Conservation (phyloP, 768 basidiomycete species). For the Mycena vulgaris region DNA sequence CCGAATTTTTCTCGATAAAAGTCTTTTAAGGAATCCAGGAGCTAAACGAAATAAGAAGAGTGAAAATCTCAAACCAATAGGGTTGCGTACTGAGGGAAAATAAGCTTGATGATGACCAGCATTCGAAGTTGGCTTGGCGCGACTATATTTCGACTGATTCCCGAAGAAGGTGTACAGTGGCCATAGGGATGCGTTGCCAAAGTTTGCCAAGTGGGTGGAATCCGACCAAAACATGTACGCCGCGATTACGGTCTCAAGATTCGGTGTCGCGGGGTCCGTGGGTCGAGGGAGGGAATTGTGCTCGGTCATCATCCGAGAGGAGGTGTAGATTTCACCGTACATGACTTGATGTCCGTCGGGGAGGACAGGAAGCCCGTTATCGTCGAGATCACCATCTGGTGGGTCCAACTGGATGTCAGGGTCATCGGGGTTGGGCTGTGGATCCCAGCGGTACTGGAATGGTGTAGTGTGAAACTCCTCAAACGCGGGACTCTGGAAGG, state of each 20-base stretch:
- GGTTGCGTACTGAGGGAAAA: conserved; percentile 45
- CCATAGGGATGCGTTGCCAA: too few relatives aligned
- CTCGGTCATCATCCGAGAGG: conserved; percentile 34
- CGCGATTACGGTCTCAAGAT: conserved; percentile 39
- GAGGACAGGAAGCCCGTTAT: conserved; percentile 6
- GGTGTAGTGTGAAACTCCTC: conserved; percentile 33
- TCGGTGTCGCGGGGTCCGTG: background rate
- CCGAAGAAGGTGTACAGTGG: too few relatives aligned
- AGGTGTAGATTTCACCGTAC: conserved; percentile 43
- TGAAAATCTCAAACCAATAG: background rate
- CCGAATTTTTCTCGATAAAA: conserved; percentile 34
- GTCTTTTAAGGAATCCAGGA: conserved; percentile 43
- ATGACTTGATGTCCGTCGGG: conserved; percentile 35
- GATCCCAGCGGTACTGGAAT: conserved; percentile 32
- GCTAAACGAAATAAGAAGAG: conserved; percentile 31
- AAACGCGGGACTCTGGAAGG: conserved; percentile 21
- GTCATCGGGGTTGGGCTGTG: conserved; percentile 8
- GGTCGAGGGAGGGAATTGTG: conserved; percentile 26
- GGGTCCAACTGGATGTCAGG: background rate
- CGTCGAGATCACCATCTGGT: background rate
- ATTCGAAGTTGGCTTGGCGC: conserved; percentile 37
- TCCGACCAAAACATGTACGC: conserved; percentile 48
- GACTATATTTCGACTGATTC: conserved; percentile 52
- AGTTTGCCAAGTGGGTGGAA: too few relatives aligned
- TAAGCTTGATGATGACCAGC: conserved; percentile 51